phyloP scores from a whole-genome alignment of 2,329 filamentous ascomycete species.

The Colletotrichum zoysiae region DNA sequence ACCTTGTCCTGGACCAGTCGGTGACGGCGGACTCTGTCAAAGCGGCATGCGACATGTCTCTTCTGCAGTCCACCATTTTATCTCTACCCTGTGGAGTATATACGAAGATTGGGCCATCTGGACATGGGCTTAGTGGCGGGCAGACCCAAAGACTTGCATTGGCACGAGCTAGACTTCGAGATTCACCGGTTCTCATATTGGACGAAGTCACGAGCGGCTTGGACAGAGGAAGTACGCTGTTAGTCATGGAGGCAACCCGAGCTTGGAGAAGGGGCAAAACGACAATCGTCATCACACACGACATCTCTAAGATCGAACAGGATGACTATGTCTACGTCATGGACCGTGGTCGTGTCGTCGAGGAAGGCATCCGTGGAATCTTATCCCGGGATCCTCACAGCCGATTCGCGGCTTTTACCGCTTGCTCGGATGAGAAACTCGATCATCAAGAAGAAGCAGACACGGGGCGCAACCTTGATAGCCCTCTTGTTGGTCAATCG shows the following conservation, averaged over 20 bases:
- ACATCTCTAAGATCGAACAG: conserved; percentile 79
- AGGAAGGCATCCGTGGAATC: conserved; percentile 74
- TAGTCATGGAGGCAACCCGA: conserved; percentile 81
- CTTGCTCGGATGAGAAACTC: conserved; percentile 16
- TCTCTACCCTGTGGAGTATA: conserved; percentile 66
- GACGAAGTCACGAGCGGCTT: conserved; percentile 92
- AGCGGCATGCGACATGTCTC: conserved; percentile 73
- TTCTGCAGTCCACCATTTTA: conserved; percentile 66
- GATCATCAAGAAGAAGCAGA: neutral
- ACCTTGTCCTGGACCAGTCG: conserved; percentile 78
- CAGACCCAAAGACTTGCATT: conserved; percentile 83
- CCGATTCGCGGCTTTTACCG: conserved; percentile 60
- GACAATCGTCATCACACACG: conserved; percentile 94
- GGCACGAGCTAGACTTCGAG: conserved; percentile 80
- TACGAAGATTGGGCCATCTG: conserved; percentile 78
- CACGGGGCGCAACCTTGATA: neutral
- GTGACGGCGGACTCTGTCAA: conserved; percentile 69
- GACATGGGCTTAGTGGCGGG: conserved; percentile 82
- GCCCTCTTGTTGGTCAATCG: neutral
- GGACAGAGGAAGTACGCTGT: conserved; percentile 76
- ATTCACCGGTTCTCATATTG: conserved; percentile 84
- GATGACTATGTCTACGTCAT: conserved; percentile 86
- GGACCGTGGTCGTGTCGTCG: conserved; percentile 75
- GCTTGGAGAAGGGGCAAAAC: conserved; percentile 84
- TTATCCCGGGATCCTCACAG: conserved; percentile 61